These are phyloP conservation scores for Vitis vinifera DNA, from an alignment of 164 flowering plant species.

Conservation along the genomic window ASM3070453v1 NC_081811.1:908501-909000, in stretches of 20 bases:
- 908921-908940: not conserved
- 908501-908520: not conserved
- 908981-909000: not conserved
- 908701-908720: not conserved
- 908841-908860: not conserved
- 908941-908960: not conserved
- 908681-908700: not conserved
- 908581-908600: no score
- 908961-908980: not conserved
- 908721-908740: not conserved
- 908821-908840: not conserved
- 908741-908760: slow-evolving; percentile 1
- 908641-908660: not conserved
- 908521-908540: not conserved
- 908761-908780: not conserved
- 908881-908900: no score
- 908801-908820: not conserved
- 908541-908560: not conserved
- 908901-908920: no score
- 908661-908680: not conserved
- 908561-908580: not conserved
- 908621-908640: not conserved
- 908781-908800: not conserved
- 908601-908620: no score
- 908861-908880: no score